Base-by-base conservation (phyloP, 2,329 filamentous ascomycete genomes). In the Ophiobolus disseminans region DNA sequence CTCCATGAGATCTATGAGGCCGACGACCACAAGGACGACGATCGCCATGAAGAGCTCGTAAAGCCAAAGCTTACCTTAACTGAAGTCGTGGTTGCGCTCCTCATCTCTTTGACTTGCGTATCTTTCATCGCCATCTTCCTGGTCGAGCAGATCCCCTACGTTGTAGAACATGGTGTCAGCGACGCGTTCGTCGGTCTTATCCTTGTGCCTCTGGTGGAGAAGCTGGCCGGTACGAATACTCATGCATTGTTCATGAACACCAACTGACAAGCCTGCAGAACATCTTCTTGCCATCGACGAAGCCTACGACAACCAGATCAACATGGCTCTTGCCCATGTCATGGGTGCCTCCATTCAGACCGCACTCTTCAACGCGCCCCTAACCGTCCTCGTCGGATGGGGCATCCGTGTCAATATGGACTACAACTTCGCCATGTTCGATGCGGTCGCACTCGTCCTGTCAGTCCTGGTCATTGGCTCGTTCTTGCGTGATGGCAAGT, bases 301-400 rank as follows among this genome's bases (percentile, higher is more conserved):
- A 78, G 90, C 90, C 19, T 93, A 86, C 80, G 88, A 90, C 62
- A 85, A 89, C 68, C 86, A 88, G 62, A 91, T 92, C 80, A 94
- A 94, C 76, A 87, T 92, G 72, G 90, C 90, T 0, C 80, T 94
- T 20, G 88, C 89, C 35, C 91, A 96, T 70, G 89, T 94, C 43
- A 84, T 96, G 32, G 91, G 90, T 37, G 87, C 91, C 2, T 93
- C 89, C 0, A 87, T 96, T 49, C 92, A 96, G 74, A 97, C 92
- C 0, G 90, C 91, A 1, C 82, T 96, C 23, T 85, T 96, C 67
- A 96, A 95, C 69, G 90, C 87, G 0, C 91, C 92, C 0, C 81
- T 96, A 3, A 86, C 90, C 6, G 85, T 96, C 25, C 80, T 96
- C 28, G 87, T 95, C 39, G 90, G 88, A 35, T 97, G 92, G 91